Conservation (phyloP, 495 filamentous ascomycete genomes). For the Annulohypoxylon nitens region DNA sequence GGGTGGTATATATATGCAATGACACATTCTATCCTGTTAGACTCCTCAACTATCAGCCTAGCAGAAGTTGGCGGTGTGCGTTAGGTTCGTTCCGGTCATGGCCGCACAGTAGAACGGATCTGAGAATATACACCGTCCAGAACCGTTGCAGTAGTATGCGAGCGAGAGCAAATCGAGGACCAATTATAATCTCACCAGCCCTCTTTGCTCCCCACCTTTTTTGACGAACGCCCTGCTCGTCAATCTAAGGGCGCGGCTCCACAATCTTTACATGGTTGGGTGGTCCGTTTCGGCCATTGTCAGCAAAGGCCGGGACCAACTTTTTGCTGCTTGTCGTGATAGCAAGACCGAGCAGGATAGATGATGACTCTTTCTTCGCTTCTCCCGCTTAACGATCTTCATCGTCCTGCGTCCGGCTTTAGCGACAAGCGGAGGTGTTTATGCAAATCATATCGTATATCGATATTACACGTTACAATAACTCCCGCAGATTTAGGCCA, state of each 20-base stretch:
- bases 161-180: slow-evolving; percentile 17
- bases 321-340: slow-evolving; percentile 31
- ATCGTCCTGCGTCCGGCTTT: slow-evolving; percentile 24
- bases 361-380: slow-evolving; percentile 43
- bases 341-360: slow-evolving; percentile 7
- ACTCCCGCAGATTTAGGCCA: slow-evolving; percentile 26
- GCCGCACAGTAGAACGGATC: slow-evolving; percentile 37
- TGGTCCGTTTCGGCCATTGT: slow-evolving; percentile 39
- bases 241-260: slow-evolving; percentile 53
- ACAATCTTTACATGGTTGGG: slow-evolving; percentile 42
- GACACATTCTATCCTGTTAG: slow-evolving; percentile 10
- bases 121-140: slow-evolving; percentile 25
- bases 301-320: slow-evolving; percentile 39
- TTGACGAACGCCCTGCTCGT: slow-evolving; percentile 51
- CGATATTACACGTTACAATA: slow-evolving; percentile 21
- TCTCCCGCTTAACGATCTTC: slow-evolving; percentile 35
- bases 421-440: slow-evolving; percentile 39
- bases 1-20: slow-evolving; percentile 12
- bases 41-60: slow-evolving; percentile 23
- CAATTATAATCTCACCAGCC: slow-evolving; percentile 22
- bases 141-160: slow-evolving; percentile 43
- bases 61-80: slow-evolving; percentile 39
- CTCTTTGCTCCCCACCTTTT: slow-evolving; percentile 31
- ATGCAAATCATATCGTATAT: slow-evolving; percentile 28
- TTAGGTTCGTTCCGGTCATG: slow-evolving; percentile 19